Base-by-base conservation (phyloP, 2,329 filamentous ascomycete genomes). In the Helicocarpus griseus region DNA sequence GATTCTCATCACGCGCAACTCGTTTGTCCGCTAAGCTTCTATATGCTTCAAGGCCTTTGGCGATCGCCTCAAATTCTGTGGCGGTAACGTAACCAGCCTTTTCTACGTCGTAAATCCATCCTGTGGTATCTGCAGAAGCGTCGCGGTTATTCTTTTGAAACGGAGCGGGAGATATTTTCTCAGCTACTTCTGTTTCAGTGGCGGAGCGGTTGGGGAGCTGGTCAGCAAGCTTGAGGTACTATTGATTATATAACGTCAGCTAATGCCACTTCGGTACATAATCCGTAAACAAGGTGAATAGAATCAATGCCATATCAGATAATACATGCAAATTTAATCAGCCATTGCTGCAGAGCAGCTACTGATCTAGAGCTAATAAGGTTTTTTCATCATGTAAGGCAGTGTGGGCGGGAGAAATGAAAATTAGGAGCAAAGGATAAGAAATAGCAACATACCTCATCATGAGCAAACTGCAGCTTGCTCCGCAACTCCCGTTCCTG, bases 311-410 rank as follows among this genome's bases (percentile, higher is more conserved):
- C 72, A 69, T 66, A 62, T 76, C 74, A 75, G 73, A 68, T 73
- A 73, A 77, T 75, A 76, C 68, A 76, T 76, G 71, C 22, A 44
- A 17, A 6, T 31, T 67, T 69, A 61, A 69, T 86, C 82, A 74
- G 77, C 86, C 84, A 80, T 70, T 64, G 74, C 73, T 76, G 73
- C 75, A 69, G 57, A 62, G 77, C 73, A 79, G 77, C 82, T 87
- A 78, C 77, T 84, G 85, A 86, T 88, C 85, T 88, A 88, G 85
- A 89, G 85, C 85, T 88, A 87, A 85, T 70, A 65, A 62, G 58
- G 49, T 62, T 71, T 68, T 72, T 67, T 77, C 76, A 68, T 77
- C 73, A 76, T 71, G 56, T 62, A 65, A 69, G 22, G 53, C n/a
- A 24, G 44, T 43, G n/a, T n/a, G n/a, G n/a, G n/a, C n/a, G n/a